A percentile compares a stretch with the other conserved stretches of the same genome.
These are phyloP conservation scores for Cystobasidium ongulense DNA, from an alignment of 768 basidiomycete genomes.

Conservation along the genomic window DNA sequence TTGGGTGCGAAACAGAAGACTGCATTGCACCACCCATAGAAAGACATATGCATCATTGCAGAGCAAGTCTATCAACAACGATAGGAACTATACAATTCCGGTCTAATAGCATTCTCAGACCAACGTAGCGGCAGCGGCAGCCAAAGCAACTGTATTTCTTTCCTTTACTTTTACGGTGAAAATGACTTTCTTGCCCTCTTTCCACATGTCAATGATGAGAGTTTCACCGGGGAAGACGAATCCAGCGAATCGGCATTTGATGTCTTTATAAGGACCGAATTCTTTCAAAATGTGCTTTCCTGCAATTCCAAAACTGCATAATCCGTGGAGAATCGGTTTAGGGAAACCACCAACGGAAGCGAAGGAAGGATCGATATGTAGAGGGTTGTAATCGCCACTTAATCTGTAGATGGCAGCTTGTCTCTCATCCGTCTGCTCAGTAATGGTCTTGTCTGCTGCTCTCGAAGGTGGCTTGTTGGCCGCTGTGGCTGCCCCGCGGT, in stretches of 20 bases:
- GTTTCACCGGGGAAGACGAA: slow-evolving; percentile 94
- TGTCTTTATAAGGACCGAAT: slow-evolving; percentile 77
- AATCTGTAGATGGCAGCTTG: slow-evolving; percentile 90
- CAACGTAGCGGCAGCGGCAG: slow-evolving; percentile 22
- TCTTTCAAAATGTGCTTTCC: slow-evolving; percentile 84
- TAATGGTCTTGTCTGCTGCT: slow-evolving; percentile 70
- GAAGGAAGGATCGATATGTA: slow-evolving; percentile 75
- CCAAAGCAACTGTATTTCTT: slow-evolving; percentile 13
- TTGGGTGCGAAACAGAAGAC: too few species aligned
- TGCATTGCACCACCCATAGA: too few species aligned
- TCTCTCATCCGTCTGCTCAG: slow-evolving; percentile 71
- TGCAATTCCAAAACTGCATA: slow-evolving; percentile 86
- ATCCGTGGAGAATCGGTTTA: slow-evolving; percentile 67
- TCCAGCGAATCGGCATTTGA: slow-evolving; percentile 93
- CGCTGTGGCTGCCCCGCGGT: slow-evolving; percentile 81
- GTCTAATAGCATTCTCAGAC: too few species aligned
- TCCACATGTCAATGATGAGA: slow-evolving; percentile 96
- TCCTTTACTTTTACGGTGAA: slow-evolving; percentile 49
- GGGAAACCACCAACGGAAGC: slow-evolving; percentile 92
- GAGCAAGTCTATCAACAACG: too few species aligned
- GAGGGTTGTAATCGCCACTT: slow-evolving; percentile 71
- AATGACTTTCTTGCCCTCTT: slow-evolving; percentile 78
- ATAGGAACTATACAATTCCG: too few species aligned
- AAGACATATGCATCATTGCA: neutral
- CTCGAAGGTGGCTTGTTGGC: slow-evolving; percentile 71